Evolutionary conservation across 73 alveolate genomes (phyloP).

Genomic region (Halteria grandinella): DNA sequence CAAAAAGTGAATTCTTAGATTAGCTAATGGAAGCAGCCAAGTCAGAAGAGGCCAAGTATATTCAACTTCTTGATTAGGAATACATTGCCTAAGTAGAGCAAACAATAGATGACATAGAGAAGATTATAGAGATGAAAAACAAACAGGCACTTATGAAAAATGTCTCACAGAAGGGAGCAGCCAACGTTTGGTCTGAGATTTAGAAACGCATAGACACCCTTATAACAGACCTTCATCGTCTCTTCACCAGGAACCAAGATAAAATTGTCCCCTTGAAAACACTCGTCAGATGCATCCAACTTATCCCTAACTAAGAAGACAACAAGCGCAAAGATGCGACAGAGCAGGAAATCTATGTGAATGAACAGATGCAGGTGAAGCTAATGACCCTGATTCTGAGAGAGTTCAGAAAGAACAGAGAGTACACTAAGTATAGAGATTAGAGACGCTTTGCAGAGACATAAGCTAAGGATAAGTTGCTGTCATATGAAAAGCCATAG

Average conservation of each 20-base stretch:
- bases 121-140: background rate
- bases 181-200: constrained; percentile 6
- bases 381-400: background rate
- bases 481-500: too few relatives aligned
- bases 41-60: background rate
- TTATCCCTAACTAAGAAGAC: too few relatives aligned
- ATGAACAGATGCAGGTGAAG: constrained; percentile 17
- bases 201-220: background rate
- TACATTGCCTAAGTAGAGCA: background rate
- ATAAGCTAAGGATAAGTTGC: background rate
- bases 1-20: too few relatives aligned
- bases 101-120: background rate
- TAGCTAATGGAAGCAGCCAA: constrained; percentile 43
- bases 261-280: constrained; percentile 4
- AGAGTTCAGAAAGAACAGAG: constrained; percentile 45
- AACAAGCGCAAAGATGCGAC: too few relatives aligned
- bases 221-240: background rate
- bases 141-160: background rate
- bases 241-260: background rate
- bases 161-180: background rate
- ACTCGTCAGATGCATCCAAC: background rate
- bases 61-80: background rate
- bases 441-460: background rate
- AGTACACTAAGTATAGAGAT: background rate
- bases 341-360: background rate